Evolutionary conservation across 768 basidiomycete genomes (phyloP), one percentile per base, ranked within the genome.

Genomic region (Collybiopsis confluens): DNA sequence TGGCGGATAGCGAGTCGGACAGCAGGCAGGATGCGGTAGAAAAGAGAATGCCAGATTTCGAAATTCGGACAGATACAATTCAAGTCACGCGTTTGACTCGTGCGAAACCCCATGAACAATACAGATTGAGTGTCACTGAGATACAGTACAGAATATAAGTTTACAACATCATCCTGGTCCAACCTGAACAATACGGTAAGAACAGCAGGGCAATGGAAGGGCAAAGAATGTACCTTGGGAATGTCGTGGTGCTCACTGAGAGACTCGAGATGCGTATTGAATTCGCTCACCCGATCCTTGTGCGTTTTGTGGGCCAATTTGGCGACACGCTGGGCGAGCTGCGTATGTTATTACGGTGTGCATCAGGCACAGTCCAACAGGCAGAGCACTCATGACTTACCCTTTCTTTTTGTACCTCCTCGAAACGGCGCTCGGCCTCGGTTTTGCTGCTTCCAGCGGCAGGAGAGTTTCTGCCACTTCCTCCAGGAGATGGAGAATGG

Each of bases 181-280:
- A 66, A 92, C 90, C 90, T 92, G 61, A 10, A 26, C 30, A 36
- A 26, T 45, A 52, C 44, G 47, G 55, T 57, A 59, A 47, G 36
- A 36, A 30, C 55, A 20, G 62, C 55, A 9, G 52, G 54, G 33
- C 61, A 56, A 28, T 43, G 40, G 11, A 24, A 21, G 7, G 55
- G 37, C 21, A 51, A 54, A 16, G 26, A 42, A 41, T 71, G 28
- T 65, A 86, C 91, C 80, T 95, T 94, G 37, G 92, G 92, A 63
- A 94, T 93, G 67, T 95, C 92, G 68, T 96, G 90, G 77, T 94
- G 93, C 73, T 95, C 92, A 68, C 88, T 90, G 54, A 94, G 78
- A 54, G 81, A 73, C 70, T 95, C 93, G 8, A 97, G 75, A 65
- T 94, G 89, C n/a, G 52, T 33, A 64, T 97, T 97, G 63, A 95